Evolutionary conservation across 306 rosid genomes (phyloP).

Genomic region (Datisca glomerata): DNA sequence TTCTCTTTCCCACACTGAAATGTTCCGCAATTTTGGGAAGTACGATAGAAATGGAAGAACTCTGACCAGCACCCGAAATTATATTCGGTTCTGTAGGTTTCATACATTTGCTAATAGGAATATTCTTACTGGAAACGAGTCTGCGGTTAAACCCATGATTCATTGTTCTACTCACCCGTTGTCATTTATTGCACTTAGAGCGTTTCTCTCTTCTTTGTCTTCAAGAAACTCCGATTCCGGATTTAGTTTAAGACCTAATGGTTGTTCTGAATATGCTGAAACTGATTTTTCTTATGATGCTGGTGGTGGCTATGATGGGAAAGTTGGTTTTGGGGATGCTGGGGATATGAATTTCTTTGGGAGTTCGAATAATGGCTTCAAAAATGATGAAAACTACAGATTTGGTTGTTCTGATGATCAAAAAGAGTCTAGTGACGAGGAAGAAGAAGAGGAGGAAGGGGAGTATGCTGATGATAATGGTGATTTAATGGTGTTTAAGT

Average conservation of each 20-base stretch:
- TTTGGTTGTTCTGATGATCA: slow-evolving; percentile 12
- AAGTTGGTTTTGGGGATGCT: slow-evolving; percentile 22
- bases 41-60: too few species aligned
- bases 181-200: too few species aligned
- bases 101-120: too few species aligned
- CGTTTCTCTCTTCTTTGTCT: slow-evolving; percentile 22
- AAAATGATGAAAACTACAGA: slow-evolving; percentile 4
- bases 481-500: slow-evolving; percentile 24
- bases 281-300: slow-evolving; percentile 8
- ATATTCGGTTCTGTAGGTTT: too few species aligned
- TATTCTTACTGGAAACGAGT: too few species aligned
- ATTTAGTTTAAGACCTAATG: slow-evolving; percentile 17
- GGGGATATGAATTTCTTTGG: slow-evolving; percentile 18
- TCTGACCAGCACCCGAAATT: too few species aligned
- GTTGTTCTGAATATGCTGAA: slow-evolving; percentile 12
- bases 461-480: slow-evolving; percentile 21
- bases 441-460: slow-evolving; percentile 20
- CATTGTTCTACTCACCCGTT: too few species aligned
- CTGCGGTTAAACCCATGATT: too few species aligned
- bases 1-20: too few species aligned
- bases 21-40: too few species aligned
- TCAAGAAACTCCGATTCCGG: slow-evolving; percentile 13
- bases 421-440: slow-evolving; percentile 17
- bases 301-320: slow-evolving; percentile 13
- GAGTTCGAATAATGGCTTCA: slow-evolving; percentile 11